These are phyloP conservation scores for Fraxinus floribunda DNA, from an alignment of 305 asterid genomes.

Conservation along the genomic window DNA sequence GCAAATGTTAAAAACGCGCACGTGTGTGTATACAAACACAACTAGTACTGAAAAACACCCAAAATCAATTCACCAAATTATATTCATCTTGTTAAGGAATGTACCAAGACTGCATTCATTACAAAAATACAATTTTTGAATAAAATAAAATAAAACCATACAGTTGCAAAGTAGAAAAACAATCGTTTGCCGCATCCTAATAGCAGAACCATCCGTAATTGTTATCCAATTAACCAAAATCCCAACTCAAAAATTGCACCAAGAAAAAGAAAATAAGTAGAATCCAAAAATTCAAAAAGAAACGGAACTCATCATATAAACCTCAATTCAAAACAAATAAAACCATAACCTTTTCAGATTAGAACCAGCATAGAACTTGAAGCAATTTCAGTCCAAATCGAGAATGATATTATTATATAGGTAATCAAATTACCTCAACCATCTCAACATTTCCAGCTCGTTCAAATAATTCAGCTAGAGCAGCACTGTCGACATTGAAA, in stretches of 20 bases:
- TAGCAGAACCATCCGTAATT: not conserved
- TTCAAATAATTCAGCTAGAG: conserved; percentile 68
- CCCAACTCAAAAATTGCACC: not conserved
- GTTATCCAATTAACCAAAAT: not conserved
- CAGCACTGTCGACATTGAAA: conserved; percentile 64
- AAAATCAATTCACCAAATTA: not conserved
- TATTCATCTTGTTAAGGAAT: not conserved
- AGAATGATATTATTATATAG: not conserved
- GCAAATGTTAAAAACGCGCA: not conserved
- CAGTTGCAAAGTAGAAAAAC: not conserved
- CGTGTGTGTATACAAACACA: not conserved
- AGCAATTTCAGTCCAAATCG: not conserved
- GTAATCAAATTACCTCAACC: conserved; percentile 63
- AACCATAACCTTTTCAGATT: not conserved
- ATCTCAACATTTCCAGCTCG: conserved; percentile 73
- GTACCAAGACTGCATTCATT: not conserved
- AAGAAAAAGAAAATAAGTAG: not conserved
- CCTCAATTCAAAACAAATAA: not conserved
- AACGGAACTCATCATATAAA: not conserved
- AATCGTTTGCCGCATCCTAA: not conserved
- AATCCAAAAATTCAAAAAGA: not conserved
- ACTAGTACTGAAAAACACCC: not conserved
- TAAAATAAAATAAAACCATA: not conserved
- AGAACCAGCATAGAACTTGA: not conserved
- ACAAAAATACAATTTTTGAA: not conserved